Base-by-base conservation (phyloP, 2,329 filamentous ascomycete genomes). In the Huntiella savannae region DNA sequence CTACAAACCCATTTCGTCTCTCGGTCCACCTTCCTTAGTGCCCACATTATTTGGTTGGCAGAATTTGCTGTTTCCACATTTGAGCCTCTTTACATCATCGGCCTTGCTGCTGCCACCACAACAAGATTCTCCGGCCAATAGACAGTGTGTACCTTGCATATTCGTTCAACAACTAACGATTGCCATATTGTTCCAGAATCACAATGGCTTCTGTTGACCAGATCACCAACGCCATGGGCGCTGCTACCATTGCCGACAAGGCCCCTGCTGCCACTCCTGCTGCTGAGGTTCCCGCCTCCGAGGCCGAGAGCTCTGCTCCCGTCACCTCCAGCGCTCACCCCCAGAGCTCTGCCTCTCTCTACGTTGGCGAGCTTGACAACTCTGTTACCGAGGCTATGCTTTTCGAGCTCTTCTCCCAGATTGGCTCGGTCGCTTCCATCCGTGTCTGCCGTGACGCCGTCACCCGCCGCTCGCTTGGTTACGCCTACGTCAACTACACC, bases 401-500 rank as follows among this genome's bases (percentile, higher is more conserved):
- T 60, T 98, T 96, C 67, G 91, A 98, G 77, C 83, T 98, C 53
- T 98, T 98, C 76, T 96, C 91, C 51, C 91, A 92, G 67, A 98
- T 98, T 61, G 91, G 91, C 57, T 88, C 93, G 60, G 91, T 98
- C 58, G 91, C 91, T 55, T 98, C 91, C 52, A 98, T 98, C 66
- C 91, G 91, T 75, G 91, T 98, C 63, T 98, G 91, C 77, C 91
- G 91, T 69, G 91, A 98, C 62, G 88, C 91, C 53, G 87, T 98
- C 62, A 96, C 91, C 60, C 87, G 91, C 63, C 88, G 91, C 66
- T 98, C 91, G 54, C 85, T 98, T 55, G 91, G 91, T 56, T 98
- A 98, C 65, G 91, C 91, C 65, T 98, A 98, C 66, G 91, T 98
- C 68, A 98, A 98, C 78, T 98, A 96, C 78, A 98, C 96, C 74